Base-by-base conservation (phyloP, 768 basidiomycete genomes). In the Mrakia gelida region DNA sequence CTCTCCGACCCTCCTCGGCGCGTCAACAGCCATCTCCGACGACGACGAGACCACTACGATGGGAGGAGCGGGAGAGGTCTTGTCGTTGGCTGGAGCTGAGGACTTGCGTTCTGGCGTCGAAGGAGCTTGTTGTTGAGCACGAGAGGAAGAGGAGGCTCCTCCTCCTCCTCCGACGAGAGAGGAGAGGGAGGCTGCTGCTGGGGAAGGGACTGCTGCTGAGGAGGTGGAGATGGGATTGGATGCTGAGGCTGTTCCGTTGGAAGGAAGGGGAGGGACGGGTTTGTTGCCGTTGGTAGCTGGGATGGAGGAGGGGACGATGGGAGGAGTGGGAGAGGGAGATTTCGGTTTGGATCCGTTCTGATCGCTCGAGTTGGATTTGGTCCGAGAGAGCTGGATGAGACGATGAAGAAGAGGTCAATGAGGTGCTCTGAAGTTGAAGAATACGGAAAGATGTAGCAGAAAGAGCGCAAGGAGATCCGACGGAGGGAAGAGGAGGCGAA, bases 21-120 rank as follows among this genome's bases (percentile, higher is more conserved):
- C 85, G 75, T 86, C 86, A 7, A 80, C 68, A 0, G 85, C 84
- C 86, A 86, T 86, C 71, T 85, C 83, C 3, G 82, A 80, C 9
- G 67, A 70, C 67, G 67, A 70, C 74, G 83, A 84, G 43, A 86
- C 84, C 63, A 85, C 84, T 38, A 86, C 84, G 56, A 85, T 80
- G 0, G 85, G 85, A 21, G 85, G 84, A 16, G 85, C 84, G 13
- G 84, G 84, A n/a, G 77, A 78, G 28, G 77, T 78, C 72, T 78
- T 78, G 72, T 78, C 77, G 15, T 43, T 34, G 28, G 56, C 26
- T 21, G 72, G 32, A 13, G 30, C 72, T 43, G 61, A 63, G 11
- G 62, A 34, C 38, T 73, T 78, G 61, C 77, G 71, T 34, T 78
- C 77, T 26, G 77, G 77, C 6, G 77, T 78, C 63, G 77, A 70